A percentile compares a stretch with the other conserved stretches of the same genome.
phyloP scores from a whole-genome alignment of 2,329 filamentous ascomycete genomes.

The Colletotrichum falcatum region DNA sequence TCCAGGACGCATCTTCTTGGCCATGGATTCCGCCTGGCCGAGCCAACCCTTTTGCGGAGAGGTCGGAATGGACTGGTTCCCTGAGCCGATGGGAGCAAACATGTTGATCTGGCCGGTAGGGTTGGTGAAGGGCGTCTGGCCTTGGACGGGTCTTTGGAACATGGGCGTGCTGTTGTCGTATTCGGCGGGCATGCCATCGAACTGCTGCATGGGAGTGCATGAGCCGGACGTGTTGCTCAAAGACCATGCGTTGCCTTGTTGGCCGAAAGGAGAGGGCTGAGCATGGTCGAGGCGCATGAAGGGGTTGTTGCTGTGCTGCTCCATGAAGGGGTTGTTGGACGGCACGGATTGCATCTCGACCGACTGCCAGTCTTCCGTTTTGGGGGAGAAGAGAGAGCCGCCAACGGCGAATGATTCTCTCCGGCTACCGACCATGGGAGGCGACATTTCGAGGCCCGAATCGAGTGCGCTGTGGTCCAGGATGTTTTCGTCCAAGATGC shows the following conservation, averaged over 20 bases:
- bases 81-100: conserved; percentile 63
- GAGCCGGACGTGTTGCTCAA: conserved; percentile 75
- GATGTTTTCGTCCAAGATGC: conserved; percentile 71
- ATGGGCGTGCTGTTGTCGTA: conserved; percentile 66
- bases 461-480: conserved; percentile 70
- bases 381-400: conserved; percentile 71
- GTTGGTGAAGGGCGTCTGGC: conserved; percentile 67
- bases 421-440: conserved; percentile 71
- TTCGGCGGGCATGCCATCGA: conserved; percentile 71
- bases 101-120: conserved; percentile 63
- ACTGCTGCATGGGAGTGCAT: conserved; percentile 79
- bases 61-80: conserved; percentile 63
- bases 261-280: conserved; percentile 56
- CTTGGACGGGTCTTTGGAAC: conserved; percentile 66
- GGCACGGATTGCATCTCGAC: conserved; percentile 74
- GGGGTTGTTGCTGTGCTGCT: conserved; percentile 68
- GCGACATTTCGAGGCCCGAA: conserved; percentile 72
- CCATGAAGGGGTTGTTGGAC: conserved; percentile 73
- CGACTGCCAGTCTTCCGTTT: conserved; percentile 73
- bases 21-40: conserved; percentile 60
- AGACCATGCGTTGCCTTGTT: conserved; percentile 67
- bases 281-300: conserved; percentile 74
- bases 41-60: conserved; percentile 72
- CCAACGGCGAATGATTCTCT: conserved; percentile 72
- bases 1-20: conserved; percentile 73